A percentile compares a stretch with the other conserved stretches of the same genome.
phyloP scores from a whole-genome alignment of 345 rosid genomes.

The Psidium guajava region DNA sequence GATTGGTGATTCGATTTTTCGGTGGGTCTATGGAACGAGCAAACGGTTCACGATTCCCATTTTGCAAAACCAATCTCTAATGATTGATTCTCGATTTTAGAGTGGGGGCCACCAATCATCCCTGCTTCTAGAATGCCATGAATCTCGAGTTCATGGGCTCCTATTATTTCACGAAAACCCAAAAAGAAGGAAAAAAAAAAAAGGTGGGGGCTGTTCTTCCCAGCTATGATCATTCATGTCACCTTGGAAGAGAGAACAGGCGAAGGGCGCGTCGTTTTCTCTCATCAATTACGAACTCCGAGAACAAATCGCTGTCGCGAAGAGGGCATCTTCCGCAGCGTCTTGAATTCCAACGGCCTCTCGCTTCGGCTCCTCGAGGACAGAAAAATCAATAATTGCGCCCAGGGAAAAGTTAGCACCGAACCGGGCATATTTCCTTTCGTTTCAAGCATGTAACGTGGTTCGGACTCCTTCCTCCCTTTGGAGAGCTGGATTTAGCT shows the following conservation, averaged over 20 bases:
- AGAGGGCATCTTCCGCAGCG: not conserved
- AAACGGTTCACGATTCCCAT: no score
- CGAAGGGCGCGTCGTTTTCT: not conserved
- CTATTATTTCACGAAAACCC: no score
- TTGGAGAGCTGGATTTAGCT: not conserved
- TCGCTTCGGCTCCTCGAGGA: not conserved
- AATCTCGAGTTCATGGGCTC: no score
- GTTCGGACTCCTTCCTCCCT: no score
- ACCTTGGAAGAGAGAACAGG: no score
- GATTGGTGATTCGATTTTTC: no score
- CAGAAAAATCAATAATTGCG: not conserved
- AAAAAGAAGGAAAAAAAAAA: no score
- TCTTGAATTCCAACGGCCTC: not conserved
- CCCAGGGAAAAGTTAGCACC: not conserved
- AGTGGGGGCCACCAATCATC: no score
- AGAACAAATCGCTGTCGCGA: not conserved
- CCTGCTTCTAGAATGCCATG: no score
- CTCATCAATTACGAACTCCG: fast-evolving
- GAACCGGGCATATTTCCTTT: not conserved
- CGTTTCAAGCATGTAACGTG: not conserved
- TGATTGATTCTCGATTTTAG: no score
- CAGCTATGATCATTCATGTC: not conserved
- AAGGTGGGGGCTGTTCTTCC: not conserved
- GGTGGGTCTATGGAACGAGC: no score
- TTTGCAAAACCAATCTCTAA: no score